phyloP scores from a whole-genome alignment of 805 yeast species.

The Blastobotrys muscicola region DNA sequence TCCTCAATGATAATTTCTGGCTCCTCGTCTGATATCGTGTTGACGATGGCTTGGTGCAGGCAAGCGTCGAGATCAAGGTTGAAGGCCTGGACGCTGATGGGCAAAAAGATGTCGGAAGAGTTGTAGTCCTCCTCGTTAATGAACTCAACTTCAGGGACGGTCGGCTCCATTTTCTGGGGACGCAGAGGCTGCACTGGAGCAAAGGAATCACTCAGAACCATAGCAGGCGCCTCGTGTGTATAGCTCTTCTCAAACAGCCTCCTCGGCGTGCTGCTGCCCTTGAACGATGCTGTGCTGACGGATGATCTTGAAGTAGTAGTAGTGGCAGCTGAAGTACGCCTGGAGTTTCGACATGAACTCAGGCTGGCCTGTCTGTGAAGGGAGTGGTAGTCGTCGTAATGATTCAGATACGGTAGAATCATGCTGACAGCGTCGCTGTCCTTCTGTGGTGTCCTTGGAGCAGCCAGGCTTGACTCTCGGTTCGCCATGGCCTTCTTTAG shows the following conservation, averaged over 20 bases:
- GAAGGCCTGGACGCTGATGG: conserved; percentile 8
- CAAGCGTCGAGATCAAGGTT: conserved; percentile 8
- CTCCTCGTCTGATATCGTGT: background rate
- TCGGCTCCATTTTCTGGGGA: too few relatives aligned
- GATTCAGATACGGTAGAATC: background rate
- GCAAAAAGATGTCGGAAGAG: conserved; percentile 6
- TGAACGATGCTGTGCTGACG: too few relatives aligned
- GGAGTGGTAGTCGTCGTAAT: background rate
- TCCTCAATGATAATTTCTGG: too few relatives aligned
- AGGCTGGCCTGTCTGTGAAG: background rate
- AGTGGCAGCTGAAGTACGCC: background rate
- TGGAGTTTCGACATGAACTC: background rate
- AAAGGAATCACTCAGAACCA: conserved; percentile 1
- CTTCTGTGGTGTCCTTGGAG: background rate
- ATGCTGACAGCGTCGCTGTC: background rate
- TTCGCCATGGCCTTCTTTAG: conserved; percentile 6
- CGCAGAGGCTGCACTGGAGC: too few relatives aligned
- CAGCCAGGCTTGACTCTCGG: conserved; percentile 1
- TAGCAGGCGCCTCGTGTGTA: background rate
- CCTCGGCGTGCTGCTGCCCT: background rate
- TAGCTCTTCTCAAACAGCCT: conserved; percentile 6
- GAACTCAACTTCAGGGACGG: too few relatives aligned
- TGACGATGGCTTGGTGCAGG: conserved; percentile 4
- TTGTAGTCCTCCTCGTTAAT: too few relatives aligned
- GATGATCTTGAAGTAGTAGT: too few relatives aligned